A percentile compares a stretch with the other conserved stretches of the same genome.
phyloP scores from a whole-genome alignment of 2,329 filamentous ascomycete genomes.

The Penicillium sp. region DNA sequence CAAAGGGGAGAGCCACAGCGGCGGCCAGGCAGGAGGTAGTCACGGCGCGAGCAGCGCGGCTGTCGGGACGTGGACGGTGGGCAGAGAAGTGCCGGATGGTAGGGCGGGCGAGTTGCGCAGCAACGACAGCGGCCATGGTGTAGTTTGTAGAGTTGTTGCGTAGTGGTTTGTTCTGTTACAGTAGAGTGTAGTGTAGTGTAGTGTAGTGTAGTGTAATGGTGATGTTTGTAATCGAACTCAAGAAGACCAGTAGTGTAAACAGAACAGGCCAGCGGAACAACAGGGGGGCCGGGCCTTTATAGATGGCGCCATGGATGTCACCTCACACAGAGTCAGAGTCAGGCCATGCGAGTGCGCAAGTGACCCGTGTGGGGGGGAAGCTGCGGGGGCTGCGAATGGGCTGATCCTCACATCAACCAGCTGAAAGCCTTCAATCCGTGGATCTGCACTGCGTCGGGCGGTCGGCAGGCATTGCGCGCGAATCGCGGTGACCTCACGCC shows the following conservation, averaged over 20 bases:
- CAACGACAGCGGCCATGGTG: conserved; percentile 24
- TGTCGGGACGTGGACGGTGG: conserved; percentile 44
- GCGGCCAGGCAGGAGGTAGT: conserved; percentile 48
- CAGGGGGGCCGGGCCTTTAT: conserved; percentile 12
- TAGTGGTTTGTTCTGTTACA: not conserved
- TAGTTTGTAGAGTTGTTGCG: not conserved
- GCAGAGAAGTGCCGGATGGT: conserved; percentile 51
- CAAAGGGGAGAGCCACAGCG: conserved; percentile 50
- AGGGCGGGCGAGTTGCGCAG: conserved; percentile 35
- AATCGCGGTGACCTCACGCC: conserved; percentile 20
- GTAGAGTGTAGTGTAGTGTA: too few species aligned
- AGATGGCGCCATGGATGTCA: not conserved
- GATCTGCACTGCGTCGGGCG: conserved; percentile 7
- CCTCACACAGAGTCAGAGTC: conserved; percentile 9
- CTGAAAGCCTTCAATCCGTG: conserved; percentile 14
- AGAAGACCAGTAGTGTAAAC: not conserved
- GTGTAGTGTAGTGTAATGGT: too few species aligned
- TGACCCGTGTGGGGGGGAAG: conserved; percentile 21
- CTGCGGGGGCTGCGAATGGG: conserved; percentile 23
- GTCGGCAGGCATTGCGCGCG: conserved; percentile 10
- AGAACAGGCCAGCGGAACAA: not conserved
- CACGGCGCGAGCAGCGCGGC: conserved; percentile 45
- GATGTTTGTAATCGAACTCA: too few species aligned
- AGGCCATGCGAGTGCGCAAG: conserved; percentile 23
- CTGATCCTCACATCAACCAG: conserved; percentile 17